Percentiles rank a stretch among this genome's conserved stretches.
Evolutionary conservation across 495 filamentous ascomycete species (phyloP).

Genomic region (Copromyces sp.): DNA sequence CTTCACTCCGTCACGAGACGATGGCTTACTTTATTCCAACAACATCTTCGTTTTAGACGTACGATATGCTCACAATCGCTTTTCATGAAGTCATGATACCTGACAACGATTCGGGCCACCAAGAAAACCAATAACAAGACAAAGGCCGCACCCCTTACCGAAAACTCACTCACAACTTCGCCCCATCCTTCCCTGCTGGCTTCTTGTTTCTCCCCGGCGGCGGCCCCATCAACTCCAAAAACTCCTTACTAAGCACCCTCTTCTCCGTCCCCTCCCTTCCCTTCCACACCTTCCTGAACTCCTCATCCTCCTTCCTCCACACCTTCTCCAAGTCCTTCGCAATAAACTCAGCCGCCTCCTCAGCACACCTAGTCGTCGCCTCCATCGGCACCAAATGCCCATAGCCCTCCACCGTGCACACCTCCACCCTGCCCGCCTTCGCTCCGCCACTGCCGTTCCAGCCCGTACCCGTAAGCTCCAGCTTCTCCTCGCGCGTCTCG

Average conservation of each 20-base stretch:
- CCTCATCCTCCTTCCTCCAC: constrained; percentile 54
- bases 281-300: constrained; percentile 46
- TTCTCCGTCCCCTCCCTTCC: constrained; percentile 40
- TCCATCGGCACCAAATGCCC: constrained; percentile 88
- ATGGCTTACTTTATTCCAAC: background rate
- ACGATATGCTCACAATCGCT: background rate
- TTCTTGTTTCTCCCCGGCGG: background rate
- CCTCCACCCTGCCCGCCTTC: constrained; percentile 54
- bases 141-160: background rate
- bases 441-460: constrained; percentile 59
- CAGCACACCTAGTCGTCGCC: constrained; percentile 52
- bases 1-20: background rate
- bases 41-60: background rate
- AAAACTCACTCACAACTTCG: background rate
- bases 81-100: background rate
- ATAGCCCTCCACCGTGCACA: constrained; percentile 52
- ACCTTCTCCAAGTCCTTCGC: constrained; percentile 44
- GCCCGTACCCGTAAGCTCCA: constrained; percentile 54
- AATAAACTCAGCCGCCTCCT: constrained; percentile 53
- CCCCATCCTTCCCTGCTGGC: background rate
- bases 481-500: constrained; percentile 40
- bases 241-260: constrained; percentile 37
- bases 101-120: background rate
- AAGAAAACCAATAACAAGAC: too few species aligned
- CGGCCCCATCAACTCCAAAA: constrained; percentile 15